Base-by-base conservation (phyloP, 148 eudicot species). In the Euryodendron excelsum region DNA sequence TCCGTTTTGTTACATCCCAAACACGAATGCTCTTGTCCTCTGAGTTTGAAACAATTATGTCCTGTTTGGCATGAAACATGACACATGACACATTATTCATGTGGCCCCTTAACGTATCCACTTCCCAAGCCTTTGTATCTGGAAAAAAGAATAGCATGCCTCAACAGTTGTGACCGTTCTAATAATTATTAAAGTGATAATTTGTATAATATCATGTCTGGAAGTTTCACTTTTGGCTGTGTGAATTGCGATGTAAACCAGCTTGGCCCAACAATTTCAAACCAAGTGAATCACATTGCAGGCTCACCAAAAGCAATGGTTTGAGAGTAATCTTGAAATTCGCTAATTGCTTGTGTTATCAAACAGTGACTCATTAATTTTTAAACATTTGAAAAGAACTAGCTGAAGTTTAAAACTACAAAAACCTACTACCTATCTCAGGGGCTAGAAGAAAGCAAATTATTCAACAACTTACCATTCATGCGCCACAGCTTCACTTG, bases 101-200 rank as follows among this genome's bases (percentile, higher is more conserved):
- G 89, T 94, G 98, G 56, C 98, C 98, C 78, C 98, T 91, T 76
- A 92, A 82, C 5, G 97, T 89, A 79, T 91, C 99, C 76, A 95
- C 99, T 77, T 95, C 99, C 99, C 99, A 95, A 36, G 99, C 97
- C 88, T 95, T 95, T 20, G 99, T 91, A 86, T 95, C 99, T 95
- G 93, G 73, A 64, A 17, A 75, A 30, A 44, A 48, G 1, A 69
- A 60, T 3, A 45, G 69, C 15, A 27, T 47, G n/a, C 25, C 59
- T 63, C 41, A 75, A 75, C 15, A 47, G 39, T 3, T 44, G 31
- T 30, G 25, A 45, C 28, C 10, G 23, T 62, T 37, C 34, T 73
- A 55, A 25, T 44, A 47, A 8, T 45, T 44, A 75, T 20, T 33
- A 31, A 21, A 27, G 23, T n/a, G 27, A 45, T 63, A 17, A 1